phyloP scores from a whole-genome alignment of 2,329 filamentous ascomycete genomes.

The Scedosporium minutisporum region DNA sequence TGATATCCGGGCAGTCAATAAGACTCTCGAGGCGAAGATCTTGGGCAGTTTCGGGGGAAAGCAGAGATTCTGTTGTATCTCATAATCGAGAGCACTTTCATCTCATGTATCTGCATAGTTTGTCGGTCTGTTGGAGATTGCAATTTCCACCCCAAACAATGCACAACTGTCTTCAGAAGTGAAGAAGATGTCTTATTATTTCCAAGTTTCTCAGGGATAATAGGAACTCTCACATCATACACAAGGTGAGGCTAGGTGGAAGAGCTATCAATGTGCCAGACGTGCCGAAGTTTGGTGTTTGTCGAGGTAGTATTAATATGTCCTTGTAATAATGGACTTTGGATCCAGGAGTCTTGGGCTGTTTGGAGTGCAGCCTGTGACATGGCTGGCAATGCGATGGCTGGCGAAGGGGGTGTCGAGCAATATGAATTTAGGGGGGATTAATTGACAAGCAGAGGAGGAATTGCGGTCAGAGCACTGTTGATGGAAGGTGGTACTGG shows the following conservation, averaged over 20 bases:
- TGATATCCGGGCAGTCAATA: background rate
- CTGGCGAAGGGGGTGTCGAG: background rate
- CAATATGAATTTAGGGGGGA: background rate
- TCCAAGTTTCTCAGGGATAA: background rate
- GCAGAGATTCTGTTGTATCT: background rate
- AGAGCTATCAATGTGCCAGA: background rate
- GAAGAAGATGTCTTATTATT: background rate
- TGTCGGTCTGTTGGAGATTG: background rate
- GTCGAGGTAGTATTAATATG: too few species aligned
- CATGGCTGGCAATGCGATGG: conserved; percentile 5
- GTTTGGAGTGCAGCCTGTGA: conserved; percentile 5
- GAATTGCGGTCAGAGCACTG: conserved; percentile 2
- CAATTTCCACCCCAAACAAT: background rate
- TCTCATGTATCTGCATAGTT: background rate
- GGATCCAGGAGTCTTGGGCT: conserved; percentile 2
- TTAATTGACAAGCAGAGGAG: background rate
- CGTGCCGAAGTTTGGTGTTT: too few species aligned
- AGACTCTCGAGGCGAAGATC: background rate
- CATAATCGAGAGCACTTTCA: background rate
- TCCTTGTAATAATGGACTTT: background rate
- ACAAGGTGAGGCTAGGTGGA: background rate
- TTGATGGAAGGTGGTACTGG: background rate
- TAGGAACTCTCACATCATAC: background rate
- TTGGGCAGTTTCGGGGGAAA: background rate
- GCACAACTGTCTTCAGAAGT: background rate